phyloP scores from a whole-genome alignment of 2,329 filamentous ascomycete genomes.

The Diaporthe ilicicola region DNA sequence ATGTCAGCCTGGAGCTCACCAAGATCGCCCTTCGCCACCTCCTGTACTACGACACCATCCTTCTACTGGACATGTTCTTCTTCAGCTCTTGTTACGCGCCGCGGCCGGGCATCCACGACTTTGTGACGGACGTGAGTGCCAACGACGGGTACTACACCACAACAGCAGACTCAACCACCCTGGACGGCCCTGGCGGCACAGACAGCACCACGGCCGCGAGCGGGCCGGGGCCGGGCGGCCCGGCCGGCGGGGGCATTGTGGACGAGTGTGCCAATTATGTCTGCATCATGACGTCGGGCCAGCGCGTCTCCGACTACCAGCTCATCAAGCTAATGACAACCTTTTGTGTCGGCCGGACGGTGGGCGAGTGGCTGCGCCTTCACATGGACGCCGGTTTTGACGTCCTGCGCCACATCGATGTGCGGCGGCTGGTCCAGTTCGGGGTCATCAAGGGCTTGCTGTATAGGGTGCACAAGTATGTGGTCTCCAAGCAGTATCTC shows the following conservation, averaged over 20 bases:
- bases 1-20: constrained; percentile 86
- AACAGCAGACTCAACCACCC: constrained; percentile 1
- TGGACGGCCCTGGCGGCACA: constrained; percentile 40
- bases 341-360: constrained; percentile 83
- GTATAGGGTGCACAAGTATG: constrained; percentile 92
- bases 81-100: constrained; percentile 92
- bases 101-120: constrained; percentile 78
- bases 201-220: constrained; percentile 52
- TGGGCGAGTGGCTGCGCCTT: constrained; percentile 85
- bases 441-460: constrained; percentile 94
- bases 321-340: constrained; percentile 86
- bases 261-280: constrained; percentile 91
- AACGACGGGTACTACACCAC: constrained; percentile 32
- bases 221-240: not conserved
- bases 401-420: constrained; percentile 80
- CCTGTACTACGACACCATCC: constrained; percentile 89
- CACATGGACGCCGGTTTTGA: constrained; percentile 73
- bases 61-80: constrained; percentile 94
- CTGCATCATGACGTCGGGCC: constrained; percentile 52
- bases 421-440: constrained; percentile 92
- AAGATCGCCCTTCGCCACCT: constrained; percentile 88
- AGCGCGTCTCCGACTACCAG: constrained; percentile 63
- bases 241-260: constrained; percentile 50
- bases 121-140: constrained; percentile 70
- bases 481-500: constrained; percentile 73